Evolutionary conservation across 305 asterid genomes (phyloP).

Genomic region (Fraxinus dipetala): DNA sequence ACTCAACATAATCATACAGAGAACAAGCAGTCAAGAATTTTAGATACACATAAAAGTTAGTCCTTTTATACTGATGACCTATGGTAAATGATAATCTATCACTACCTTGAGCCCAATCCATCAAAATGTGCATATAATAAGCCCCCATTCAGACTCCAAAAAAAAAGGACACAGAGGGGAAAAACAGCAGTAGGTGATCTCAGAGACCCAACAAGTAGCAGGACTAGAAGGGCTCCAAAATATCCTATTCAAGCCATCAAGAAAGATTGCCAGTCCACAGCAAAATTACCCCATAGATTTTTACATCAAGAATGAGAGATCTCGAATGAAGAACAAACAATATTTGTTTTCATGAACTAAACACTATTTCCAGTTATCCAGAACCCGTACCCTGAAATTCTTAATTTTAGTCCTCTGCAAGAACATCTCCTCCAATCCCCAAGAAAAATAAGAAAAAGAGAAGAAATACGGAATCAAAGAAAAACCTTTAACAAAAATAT

Average conservation of each 20-base stretch:
- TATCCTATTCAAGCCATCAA: neutral
- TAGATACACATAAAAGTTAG: slow-evolving; percentile 12
- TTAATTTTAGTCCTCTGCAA: neutral
- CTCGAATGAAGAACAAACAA: neutral
- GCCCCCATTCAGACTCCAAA: neutral
- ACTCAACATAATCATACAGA: slow-evolving; percentile 19
- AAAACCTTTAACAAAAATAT: neutral
- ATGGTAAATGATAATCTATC: neutral
- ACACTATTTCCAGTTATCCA: neutral
- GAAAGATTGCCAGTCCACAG: slow-evolving; percentile 15
- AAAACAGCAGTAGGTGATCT: slow-evolving; percentile 14
- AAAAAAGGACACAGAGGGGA: neutral
- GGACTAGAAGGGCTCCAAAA: neutral
- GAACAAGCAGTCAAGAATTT: slow-evolving; percentile 14
- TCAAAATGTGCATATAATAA: slow-evolving; percentile 8
- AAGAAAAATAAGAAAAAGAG: neutral
- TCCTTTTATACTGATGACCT: neutral
- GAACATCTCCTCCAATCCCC: neutral
- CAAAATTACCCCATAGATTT: neutral
- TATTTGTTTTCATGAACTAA: neutral
- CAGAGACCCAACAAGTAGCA: neutral
- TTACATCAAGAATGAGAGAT: slow-evolving; percentile 1
- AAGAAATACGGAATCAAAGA: neutral
- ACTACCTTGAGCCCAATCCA: neutral
- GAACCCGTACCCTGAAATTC: neutral